A percentile compares a stretch with the other conserved stretches of the same genome.
These are phyloP conservation scores for Naganishia vaughanmartiniae DNA, from an alignment of 768 basidiomycete genomes.

Conservation along the genomic window DNA sequence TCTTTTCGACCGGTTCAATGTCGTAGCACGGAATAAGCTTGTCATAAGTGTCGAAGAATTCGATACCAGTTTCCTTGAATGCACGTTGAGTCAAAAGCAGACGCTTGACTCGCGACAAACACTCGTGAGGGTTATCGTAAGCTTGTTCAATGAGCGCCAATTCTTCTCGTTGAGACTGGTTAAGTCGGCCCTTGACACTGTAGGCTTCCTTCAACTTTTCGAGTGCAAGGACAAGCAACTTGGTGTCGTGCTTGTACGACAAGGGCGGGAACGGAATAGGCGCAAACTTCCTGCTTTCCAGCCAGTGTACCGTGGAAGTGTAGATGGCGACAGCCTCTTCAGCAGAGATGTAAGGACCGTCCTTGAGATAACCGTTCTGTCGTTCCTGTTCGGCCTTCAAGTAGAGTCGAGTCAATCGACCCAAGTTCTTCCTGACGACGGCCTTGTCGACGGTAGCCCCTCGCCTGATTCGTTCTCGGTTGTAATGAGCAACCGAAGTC, in stretches of 20 bases:
- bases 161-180: slow-evolving; percentile 97
- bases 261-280: slow-evolving; percentile 99
- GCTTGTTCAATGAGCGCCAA: slow-evolving; percentile 97
- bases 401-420: slow-evolving; percentile 93
- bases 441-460: slow-evolving; percentile 65
- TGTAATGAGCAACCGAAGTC: slow-evolving; percentile 97
- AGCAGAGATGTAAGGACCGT: slow-evolving; percentile 97
- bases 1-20: slow-evolving; percentile 99
- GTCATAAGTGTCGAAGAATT: slow-evolving; percentile 57
- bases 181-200: slow-evolving; percentile 93
- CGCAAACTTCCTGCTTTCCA: slow-evolving; percentile 63
- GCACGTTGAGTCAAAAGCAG: slow-evolving; percentile 92
- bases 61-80: slow-evolving; percentile 95
- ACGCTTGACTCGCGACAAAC: slow-evolving; percentile 97
- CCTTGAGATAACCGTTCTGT: slow-evolving; percentile 97
- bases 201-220: slow-evolving; percentile 99
- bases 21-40: slow-evolving; percentile 93
- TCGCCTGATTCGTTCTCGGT: slow-evolving; percentile 96
- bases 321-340: slow-evolving; percentile 99
- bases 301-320: slow-evolving; percentile 97
- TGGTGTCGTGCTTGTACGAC: slow-evolving; percentile 99
- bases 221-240: slow-evolving; percentile 88
- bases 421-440: slow-evolving; percentile 97
- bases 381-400: slow-evolving; percentile 98
- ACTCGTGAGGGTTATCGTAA: slow-evolving; percentile 99